Evolutionary conservation across 345 rosid species (phyloP).

Genomic region (Eucalyptus marginata): DNA sequence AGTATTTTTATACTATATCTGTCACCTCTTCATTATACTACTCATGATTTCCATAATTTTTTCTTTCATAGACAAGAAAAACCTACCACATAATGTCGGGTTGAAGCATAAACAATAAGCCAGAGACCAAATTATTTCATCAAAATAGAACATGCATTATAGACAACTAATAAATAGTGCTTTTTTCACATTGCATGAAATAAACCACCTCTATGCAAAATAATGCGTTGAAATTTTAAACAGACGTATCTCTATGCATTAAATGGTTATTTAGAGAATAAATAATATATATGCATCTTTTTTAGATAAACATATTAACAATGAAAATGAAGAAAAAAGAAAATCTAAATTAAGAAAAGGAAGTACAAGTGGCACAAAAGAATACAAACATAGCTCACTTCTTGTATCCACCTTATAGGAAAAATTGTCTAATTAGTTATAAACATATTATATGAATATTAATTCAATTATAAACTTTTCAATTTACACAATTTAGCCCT

Average conservation of each 20-base stretch:
- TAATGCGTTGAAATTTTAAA: background rate
- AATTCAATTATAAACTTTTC: fast-evolving
- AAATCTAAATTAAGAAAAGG: too few relatives aligned
- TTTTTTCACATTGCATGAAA: too few relatives aligned
- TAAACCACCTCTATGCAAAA: too few relatives aligned
- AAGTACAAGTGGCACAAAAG: background rate
- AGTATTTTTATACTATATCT: background rate
- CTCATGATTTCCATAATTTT: background rate
- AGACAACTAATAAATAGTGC: background rate
- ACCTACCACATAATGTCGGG: background rate
- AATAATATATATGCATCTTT: background rate
- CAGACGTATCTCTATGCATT: background rate
- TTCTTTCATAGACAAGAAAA: background rate
- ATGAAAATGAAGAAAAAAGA: background rate
- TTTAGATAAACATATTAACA: too few relatives aligned
- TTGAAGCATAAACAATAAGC: background rate
- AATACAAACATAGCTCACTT: background rate
- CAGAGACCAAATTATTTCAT: background rate
- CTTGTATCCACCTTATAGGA: background rate
- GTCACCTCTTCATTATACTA: background rate
- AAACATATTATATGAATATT: too few relatives aligned
- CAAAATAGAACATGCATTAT: background rate
- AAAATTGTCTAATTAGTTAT: too few relatives aligned
- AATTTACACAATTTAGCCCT: too few relatives aligned
- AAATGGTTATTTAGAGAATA: background rate